A percentile compares a stretch with the other conserved stretches of the same genome.
Conservation (phyloP, 495 filamentous ascomycete species). For the Jackrogersella minutella region DNA sequence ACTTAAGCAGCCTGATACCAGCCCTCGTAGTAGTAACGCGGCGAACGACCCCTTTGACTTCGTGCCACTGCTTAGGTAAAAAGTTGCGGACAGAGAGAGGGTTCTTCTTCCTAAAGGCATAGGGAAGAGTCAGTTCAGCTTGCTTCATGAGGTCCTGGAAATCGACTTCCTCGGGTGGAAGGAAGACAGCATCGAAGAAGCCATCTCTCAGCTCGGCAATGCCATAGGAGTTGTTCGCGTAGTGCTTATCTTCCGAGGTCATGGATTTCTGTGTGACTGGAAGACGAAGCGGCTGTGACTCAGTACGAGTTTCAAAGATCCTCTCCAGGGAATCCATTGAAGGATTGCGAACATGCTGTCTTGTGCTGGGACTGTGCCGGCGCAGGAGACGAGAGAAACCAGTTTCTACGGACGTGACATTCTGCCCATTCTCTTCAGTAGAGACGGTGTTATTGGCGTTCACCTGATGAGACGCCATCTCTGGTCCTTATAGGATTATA, state of each 20-base stretch:
- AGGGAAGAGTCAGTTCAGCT: slow-evolving; percentile 50
- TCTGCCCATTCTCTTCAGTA: neutral
- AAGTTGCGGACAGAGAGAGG: slow-evolving; percentile 55
- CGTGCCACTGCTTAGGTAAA: slow-evolving; percentile 55
- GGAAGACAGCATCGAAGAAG: slow-evolving; percentile 67
- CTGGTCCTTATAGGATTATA: neutral
- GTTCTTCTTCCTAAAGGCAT: slow-evolving; percentile 48
- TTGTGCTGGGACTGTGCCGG: slow-evolving; percentile 16
- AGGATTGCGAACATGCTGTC: slow-evolving; percentile 23
- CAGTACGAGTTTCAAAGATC: slow-evolving; percentile 39
- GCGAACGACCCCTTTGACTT: slow-evolving; percentile 44
- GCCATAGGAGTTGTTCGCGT: slow-evolving; percentile 54
- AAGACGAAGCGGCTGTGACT: slow-evolving; percentile 12
- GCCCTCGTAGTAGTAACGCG: slow-evolving; percentile 52
- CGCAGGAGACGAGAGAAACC: slow-evolving; percentile 32
- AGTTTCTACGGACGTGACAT: neutral
- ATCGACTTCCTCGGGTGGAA: slow-evolving; percentile 53
- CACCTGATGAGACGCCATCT: slow-evolving; percentile 5
- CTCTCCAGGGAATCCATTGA: slow-evolving; percentile 42
- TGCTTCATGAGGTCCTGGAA: slow-evolving; percentile 46
- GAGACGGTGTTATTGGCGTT: neutral
- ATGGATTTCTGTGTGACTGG: slow-evolving; percentile 20
- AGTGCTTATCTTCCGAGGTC: slow-evolving; percentile 39
- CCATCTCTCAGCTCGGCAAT: slow-evolving; percentile 64
- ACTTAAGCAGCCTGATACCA: slow-evolving; percentile 60